Base-by-base conservation (phyloP, 1,284 basidiomycete species). In the Ceratobasidium sp. region DNA sequence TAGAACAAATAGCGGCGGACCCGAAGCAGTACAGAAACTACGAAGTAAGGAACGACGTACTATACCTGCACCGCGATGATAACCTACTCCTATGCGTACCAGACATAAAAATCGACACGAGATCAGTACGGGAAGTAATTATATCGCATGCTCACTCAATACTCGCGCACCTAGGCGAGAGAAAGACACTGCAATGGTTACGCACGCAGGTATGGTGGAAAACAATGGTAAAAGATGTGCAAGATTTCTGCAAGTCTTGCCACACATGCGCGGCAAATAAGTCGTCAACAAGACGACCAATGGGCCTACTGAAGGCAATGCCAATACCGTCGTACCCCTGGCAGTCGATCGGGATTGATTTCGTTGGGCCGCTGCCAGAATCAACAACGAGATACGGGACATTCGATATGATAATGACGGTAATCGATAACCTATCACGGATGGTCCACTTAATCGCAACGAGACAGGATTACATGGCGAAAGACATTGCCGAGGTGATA, bases 51-150 rank as follows among this genome's bases (percentile, higher is more conserved):
- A 37, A 71, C 42, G 68, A 56, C 10, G 37, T 61, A 47, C 39
- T 71, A 13, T 71, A 71, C 28, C 23, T 71, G 23, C 39, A 7
- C 3, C 61, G 39, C 4, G 10, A 76, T 0, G 79, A 77, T 0
- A 33, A 49, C 7, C 58, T 74, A 4, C 37, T 82, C 6, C 76
- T 86, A 1, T 86, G 86, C 77, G 82, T 87, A 0, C 85, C 85
- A 0, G 79, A 82, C 3, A 53, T 83, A 1, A 35, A 1, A 10
- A 28, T 77, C 15, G 23, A 23, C 4, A 39, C 35, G 23, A 37
- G 71, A 20, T 26, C 54, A 8, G 23, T 77, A n/a, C 47, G 69
- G 15, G 77, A 78, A 49, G 28, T 76, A 8, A 37, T 79, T 3
- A 78, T 77, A 26, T 26, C 58, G 20, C 64, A 47, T n/a, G 58